Base-by-base conservation (phyloP, 2,329 filamentous ascomycete genomes). In the Curvularia sp. region DNA sequence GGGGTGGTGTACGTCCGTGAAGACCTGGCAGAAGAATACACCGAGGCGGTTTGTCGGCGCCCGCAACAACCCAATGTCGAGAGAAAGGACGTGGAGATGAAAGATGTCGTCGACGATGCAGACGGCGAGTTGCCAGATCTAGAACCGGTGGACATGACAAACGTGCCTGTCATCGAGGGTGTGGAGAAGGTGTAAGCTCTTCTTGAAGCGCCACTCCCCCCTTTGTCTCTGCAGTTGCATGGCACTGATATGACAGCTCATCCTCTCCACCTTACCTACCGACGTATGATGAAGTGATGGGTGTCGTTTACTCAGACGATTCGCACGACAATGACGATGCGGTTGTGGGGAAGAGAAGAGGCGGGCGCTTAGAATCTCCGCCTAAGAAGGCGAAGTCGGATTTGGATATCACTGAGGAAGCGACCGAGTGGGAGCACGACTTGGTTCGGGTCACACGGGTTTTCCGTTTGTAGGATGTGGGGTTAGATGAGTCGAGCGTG, bases 1-100 rank as follows among this genome's bases (percentile, higher is more conserved):
- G 91, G 92, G 4, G 93, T 95, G 21, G 92, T 93, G 41, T 96
- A 96, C 69, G 88, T 96, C n/a, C 83, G 85, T 42, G 89, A 90
- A 51, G 80, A 86, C 32, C 79, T 85, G 66, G 88, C 87, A 69
- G 81, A 86, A 43, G 76, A 85, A 13, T 73, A 87, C 19, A 85
- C 87, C 3, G 79, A 88, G 59, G 83, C 85, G 3, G 82, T 88
- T 13, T 59, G 57, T 32, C 63, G 73, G 25, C 27, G 60, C 15
- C 68, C 67, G 9, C 57, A 63, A 32, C 47, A 32, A 23, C 18
- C 21, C 18, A 42, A 45, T 53, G 49, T 39, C 7, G 53, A 57
- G 21, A 54, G 42, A 23, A 46, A 57, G 28, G 68, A 72, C 21
- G 55, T 65, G 8, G 57, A 59, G 30, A 56, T 57, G 41, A 38